Percentiles rank a stretch among this genome's conserved stretches.
These are phyloP conservation scores for Dittrichia graveolens DNA, from an alignment of 129 eudicot genomes.

Conservation along the genomic window DNA sequence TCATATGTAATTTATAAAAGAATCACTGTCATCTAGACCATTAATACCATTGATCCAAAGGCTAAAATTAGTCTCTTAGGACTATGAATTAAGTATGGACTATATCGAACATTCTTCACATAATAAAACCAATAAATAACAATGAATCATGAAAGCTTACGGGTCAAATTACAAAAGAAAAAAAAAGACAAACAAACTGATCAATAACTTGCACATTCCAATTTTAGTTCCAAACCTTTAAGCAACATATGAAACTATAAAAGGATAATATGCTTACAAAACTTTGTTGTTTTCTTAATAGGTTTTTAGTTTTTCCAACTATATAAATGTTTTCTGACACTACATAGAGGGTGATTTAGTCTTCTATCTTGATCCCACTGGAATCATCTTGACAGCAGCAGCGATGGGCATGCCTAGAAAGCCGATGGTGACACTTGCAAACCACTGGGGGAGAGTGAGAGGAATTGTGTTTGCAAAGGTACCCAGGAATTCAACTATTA, in stretches of 20 bases:
- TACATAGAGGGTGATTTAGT: not conserved
- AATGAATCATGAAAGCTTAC: not conserved
- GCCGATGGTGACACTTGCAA: slow-evolving; percentile 62
- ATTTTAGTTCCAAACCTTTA: slow-evolving; percentile 4
- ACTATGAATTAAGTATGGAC: too few species aligned
- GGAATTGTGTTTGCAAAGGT: slow-evolving; percentile 87
- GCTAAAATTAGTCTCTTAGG: too few species aligned
- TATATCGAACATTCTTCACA: too few species aligned
- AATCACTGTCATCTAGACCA: too few species aligned
- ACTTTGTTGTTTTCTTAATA: slow-evolving; percentile 16
- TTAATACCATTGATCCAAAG: too few species aligned
- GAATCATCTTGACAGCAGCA: slow-evolving; percentile 80
- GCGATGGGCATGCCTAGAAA: slow-evolving; percentile 92
- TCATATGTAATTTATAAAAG: too few species aligned
- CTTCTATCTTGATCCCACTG: slow-evolving; percentile 56
- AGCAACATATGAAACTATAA: slow-evolving; percentile 9
- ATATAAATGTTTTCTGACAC: not conserved
- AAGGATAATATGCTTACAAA: slow-evolving; percentile 13
- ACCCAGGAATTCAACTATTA: slow-evolving; percentile 74
- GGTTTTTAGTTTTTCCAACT: not conserved
- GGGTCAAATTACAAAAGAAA: slow-evolving; percentile 27
- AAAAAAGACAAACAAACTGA: not conserved
- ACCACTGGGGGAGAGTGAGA: slow-evolving; percentile 72
- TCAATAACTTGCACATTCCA: slow-evolving; percentile 21
- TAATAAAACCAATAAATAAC: not conserved